Conservation (phyloP, 2,329 filamentous ascomycete species). For the Sporothrix schenckii region DNA sequence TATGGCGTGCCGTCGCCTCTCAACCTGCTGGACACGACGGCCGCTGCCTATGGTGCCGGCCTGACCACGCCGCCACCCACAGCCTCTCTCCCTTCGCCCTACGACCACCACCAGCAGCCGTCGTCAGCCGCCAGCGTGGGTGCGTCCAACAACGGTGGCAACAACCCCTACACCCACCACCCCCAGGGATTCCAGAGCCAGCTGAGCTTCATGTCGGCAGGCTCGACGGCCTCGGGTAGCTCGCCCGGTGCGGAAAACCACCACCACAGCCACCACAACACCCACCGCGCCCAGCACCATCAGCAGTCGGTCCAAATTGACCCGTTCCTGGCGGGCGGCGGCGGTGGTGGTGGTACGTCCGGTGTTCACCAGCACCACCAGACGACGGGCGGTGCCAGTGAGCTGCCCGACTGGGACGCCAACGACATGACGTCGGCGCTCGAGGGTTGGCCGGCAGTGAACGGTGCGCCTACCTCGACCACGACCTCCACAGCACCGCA, state of each 20-base stretch:
- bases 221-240: slow-evolving; percentile 33
- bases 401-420: slow-evolving; percentile 37
- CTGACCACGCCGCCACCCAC: slow-evolving; percentile 62
- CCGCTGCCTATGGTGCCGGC: slow-evolving; percentile 50
- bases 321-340: slow-evolving; percentile 39
- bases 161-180: slow-evolving; percentile 31
- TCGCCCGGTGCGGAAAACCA: slow-evolving; percentile 40
- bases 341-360: slow-evolving; percentile 15
- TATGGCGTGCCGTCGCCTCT: slow-evolving; percentile 36
- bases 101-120: slow-evolving; percentile 37
- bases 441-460: slow-evolving; percentile 30
- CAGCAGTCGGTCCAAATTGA: slow-evolving; percentile 32
- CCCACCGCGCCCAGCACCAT: slow-evolving; percentile 32
- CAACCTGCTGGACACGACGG: slow-evolving; percentile 51
- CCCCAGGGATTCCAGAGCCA: slow-evolving; percentile 41
- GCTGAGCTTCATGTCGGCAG: slow-evolving; percentile 46
- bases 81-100: slow-evolving; percentile 54
- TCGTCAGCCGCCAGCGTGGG: slow-evolving; percentile 19
- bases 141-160: slow-evolving; percentile 8
- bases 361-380: slow-evolving; percentile 4
- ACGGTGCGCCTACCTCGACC: slow-evolving; percentile 28
- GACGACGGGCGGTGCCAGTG: slow-evolving; percentile 14
- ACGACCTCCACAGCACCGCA: slow-evolving; percentile 24
- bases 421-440: slow-evolving; percentile 37
- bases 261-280: slow-evolving; percentile 35